A percentile compares a stretch with the other conserved stretches of the same genome.
Evolutionary conservation across 371 early-diverging fungal species (phyloP).

Genomic region (Mortierella sp.): DNA sequence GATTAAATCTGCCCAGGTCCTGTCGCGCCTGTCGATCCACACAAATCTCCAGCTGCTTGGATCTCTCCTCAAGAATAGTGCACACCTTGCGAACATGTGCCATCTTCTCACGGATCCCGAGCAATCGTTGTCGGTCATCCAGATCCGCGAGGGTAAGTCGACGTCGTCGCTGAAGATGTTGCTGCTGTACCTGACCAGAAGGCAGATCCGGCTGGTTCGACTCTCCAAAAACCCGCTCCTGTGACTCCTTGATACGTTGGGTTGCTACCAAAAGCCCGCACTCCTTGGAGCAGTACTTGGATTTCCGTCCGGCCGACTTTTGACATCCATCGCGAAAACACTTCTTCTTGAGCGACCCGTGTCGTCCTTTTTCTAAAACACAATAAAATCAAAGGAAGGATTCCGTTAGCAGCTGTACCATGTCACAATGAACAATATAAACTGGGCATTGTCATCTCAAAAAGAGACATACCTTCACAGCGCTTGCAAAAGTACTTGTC

Average conservation of each 20-base stretch:
- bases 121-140: constrained; percentile 52
- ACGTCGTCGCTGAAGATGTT: constrained; percentile 36
- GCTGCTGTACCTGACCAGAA: constrained; percentile 8
- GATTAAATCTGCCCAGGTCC: constrained; percentile 23
- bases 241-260: constrained; percentile 41
- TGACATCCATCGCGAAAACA: constrained; percentile 63
- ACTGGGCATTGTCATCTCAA: background rate
- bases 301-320: constrained; percentile 38
- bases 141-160: constrained; percentile 55
- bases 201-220: background rate
- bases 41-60: constrained; percentile 39
- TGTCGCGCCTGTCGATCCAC: constrained; percentile 48
- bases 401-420: background rate
- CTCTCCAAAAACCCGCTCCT: constrained; percentile 41
- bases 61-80: constrained; percentile 39
- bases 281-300: constrained; percentile 58
- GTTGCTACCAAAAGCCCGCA: constrained; percentile 58
- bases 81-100: constrained; percentile 46
- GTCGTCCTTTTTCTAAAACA: constrained; percentile 60
- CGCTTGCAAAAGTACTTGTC: constrained; percentile 70
- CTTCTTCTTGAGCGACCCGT: constrained; percentile 64
- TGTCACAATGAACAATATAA: background rate
- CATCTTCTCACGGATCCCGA: constrained; percentile 49
- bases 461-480: constrained; percentile 62
- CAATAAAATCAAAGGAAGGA: background rate